Percentiles rank a stretch among this genome's conserved stretches.
These are phyloP conservation scores for Flaveria robusta DNA, from an alignment of 129 eudicot species.

Conservation along the genomic window DNA sequence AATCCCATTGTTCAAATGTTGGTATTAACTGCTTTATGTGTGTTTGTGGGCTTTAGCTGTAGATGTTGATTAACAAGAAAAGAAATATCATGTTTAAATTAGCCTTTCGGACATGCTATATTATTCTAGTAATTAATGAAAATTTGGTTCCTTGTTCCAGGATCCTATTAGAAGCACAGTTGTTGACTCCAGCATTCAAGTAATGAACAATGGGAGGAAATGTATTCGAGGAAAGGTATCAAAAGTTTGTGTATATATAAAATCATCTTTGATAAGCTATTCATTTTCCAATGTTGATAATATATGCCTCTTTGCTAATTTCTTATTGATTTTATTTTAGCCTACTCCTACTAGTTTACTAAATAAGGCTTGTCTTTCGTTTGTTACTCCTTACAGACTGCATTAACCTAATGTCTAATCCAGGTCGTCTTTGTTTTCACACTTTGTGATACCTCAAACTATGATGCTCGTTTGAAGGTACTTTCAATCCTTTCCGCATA, in stretches of 20 bases:
- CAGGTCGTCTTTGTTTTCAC: conserved; percentile 76
- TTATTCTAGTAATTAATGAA: not conserved
- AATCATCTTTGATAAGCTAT: not conserved
- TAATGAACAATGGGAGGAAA: conserved; percentile 63
- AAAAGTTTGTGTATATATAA: not conserved
- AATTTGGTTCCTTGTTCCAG: conserved; percentile 38
- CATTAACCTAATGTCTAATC: conserved; percentile 12
- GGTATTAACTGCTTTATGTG: not conserved
- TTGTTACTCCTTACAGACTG: conserved; percentile 4
- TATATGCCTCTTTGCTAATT: not conserved
- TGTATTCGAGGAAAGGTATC: conserved; percentile 68
- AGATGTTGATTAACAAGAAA: not conserved
- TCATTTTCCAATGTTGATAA: conserved; percentile 4
- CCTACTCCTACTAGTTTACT: not conserved
- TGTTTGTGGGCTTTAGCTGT: not conserved
- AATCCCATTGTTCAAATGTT: too few relatives aligned
- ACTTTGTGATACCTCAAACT: conserved; percentile 59
- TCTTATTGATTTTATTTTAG: not conserved
- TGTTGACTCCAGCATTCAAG: conserved; percentile 64
- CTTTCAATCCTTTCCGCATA: conserved; percentile 6
- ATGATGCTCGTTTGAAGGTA: conserved; percentile 60
- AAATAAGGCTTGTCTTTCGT: not conserved
- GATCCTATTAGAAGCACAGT: conserved; percentile 62
- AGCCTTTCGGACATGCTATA: not conserved
- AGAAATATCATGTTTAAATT: conserved; percentile 7